Percentiles rank a stretch among this genome's conserved stretches.
Evolutionary conservation across 2,329 filamentous ascomycete genomes (phyloP).

Genomic region (Xylariaceae sp.): DNA sequence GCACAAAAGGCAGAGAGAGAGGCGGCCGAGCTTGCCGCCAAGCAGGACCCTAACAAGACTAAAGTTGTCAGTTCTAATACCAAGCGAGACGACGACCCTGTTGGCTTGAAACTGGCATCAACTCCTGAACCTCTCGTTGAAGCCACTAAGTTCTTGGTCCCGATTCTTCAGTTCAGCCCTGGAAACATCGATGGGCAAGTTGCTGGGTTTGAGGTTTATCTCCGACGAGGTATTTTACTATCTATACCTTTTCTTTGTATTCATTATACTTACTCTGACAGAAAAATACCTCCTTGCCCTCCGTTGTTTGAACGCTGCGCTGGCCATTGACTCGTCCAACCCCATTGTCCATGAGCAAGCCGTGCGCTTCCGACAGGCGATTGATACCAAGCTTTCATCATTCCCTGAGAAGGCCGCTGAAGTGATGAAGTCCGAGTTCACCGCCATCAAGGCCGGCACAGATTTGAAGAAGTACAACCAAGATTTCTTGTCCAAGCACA

Average conservation of each 20-base stretch:
- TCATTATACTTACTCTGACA: constrained; percentile 33
- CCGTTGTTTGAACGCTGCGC: constrained; percentile 74
- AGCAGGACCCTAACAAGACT: constrained; percentile 79
- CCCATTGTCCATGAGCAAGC: constrained; percentile 73
- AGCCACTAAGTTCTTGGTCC: constrained; percentile 79
- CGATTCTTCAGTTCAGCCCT: constrained; percentile 77
- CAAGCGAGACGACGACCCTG: constrained; percentile 87
- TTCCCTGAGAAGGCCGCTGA: constrained; percentile 63
- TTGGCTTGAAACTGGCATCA: constrained; percentile 73
- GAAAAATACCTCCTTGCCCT: constrained; percentile 86
- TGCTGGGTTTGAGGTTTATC: constrained; percentile 84
- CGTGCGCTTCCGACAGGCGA: constrained; percentile 62
- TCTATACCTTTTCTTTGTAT: neutral
- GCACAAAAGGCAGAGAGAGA: constrained; percentile 69
- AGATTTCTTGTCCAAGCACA: constrained; percentile 60
- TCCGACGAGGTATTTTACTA: constrained; percentile 66
- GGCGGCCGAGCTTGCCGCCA: constrained; percentile 72
- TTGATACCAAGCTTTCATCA: constrained; percentile 54
- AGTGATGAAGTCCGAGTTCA: constrained; percentile 66
- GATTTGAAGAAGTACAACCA: constrained; percentile 63
- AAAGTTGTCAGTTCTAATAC: constrained; percentile 63
- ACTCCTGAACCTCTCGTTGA: constrained; percentile 81
- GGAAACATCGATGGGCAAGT: constrained; percentile 78
- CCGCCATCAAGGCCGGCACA: constrained; percentile 52
- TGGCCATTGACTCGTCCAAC: constrained; percentile 64